Percentiles rank a stretch among this genome's conserved stretches.
phyloP scores from a whole-genome alignment of 2,329 filamentous ascomycete species.

The Arthrobotrys megalospora region DNA sequence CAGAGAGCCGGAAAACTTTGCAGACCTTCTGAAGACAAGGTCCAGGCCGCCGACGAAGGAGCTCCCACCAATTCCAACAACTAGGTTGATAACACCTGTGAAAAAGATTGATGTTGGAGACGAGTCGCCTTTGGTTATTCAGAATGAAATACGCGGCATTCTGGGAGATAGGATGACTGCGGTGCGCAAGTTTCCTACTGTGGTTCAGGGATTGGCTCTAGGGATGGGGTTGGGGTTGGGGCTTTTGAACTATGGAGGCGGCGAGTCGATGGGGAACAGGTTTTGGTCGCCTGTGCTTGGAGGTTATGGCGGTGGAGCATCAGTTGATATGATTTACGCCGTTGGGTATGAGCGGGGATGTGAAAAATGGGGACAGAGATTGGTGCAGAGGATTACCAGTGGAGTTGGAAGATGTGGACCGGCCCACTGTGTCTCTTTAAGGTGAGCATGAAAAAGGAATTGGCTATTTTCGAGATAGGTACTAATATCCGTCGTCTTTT shows the following conservation, averaged over 20 bases:
- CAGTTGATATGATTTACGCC: conserved; percentile 58
- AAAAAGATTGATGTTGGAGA: conserved; percentile 59
- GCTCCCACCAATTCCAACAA: conserved; percentile 47
- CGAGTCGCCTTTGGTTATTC: conserved; percentile 46
- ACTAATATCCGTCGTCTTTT: conserved; percentile 1
- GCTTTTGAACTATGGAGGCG: conserved; percentile 54
- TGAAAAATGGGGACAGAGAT: conserved; percentile 57
- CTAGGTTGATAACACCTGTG: conserved; percentile 49
- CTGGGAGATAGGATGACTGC: conserved; percentile 59
- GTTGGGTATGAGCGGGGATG: conserved; percentile 58
- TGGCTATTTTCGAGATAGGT: not conserved
- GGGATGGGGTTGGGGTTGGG: conserved; percentile 56
- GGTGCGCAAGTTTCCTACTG: conserved; percentile 57
- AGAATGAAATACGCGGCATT: conserved; percentile 58
- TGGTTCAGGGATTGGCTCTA: conserved; percentile 55
- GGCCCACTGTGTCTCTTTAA: conserved; percentile 56
- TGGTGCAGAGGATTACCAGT: conserved; percentile 49
- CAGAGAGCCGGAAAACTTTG: conserved; percentile 42
- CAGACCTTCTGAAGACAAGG: conserved; percentile 49
- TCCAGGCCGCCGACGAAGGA: conserved; percentile 52
- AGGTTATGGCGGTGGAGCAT: conserved; percentile 34
- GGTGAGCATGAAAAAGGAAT: conserved; percentile 16
- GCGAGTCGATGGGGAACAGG: conserved; percentile 51
- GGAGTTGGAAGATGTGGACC: conserved; percentile 54
- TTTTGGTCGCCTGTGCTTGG: conserved; percentile 59